Base-by-base conservation (phyloP, 2,329 filamentous ascomycete species). In the Ceratocystis lukuohia region DNA sequence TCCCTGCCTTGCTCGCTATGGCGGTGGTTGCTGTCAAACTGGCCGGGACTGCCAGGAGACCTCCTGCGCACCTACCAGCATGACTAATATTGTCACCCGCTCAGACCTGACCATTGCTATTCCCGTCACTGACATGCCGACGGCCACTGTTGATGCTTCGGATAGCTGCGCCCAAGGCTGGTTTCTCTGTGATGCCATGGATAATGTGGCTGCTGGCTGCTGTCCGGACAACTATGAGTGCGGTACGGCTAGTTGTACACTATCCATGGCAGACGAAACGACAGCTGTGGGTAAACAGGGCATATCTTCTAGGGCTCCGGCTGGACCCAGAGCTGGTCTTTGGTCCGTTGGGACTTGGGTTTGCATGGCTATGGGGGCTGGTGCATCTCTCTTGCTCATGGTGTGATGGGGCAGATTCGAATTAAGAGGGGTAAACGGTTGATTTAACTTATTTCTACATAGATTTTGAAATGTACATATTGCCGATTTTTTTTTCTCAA, bases 1-100 rank as follows among this genome's bases (percentile, higher is more conserved):
- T 75, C 87, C 90, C 63, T 97, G 93, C 75, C 84, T 87, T 1
- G 93, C 93, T 1, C 85, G 86, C 68, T 90, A 92, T 68, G 91
- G 89, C 15, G 91, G 91, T 22, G 83, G 83, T 1, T 97, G 93
- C 77, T 97, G 93, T 76, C 88, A 88, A 67, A 91, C 90, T 0
- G 92, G 91, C 1, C 84, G 92, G 22, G 83, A 96, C 76, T 97
- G 93, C 76, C 84, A 88, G 68, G 88, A 86, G 0, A 89, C 88
- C 0, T 89, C 87, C 5, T 97, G 93, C 71, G 88, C 89, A 0
- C 76, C 83, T 0, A 77, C 80, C 0, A 72, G 80, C 0, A 74
- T 75, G 1, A 88, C 85, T 0, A 88, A 86, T 0, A 83, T 91
- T 1, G 76, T 92, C 1, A 82, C 80, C 0, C 80, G 85, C 69